Evolutionary conservation across 768 basidiomycete species (phyloP).

Genomic region (Hericium rajendrae): DNA sequence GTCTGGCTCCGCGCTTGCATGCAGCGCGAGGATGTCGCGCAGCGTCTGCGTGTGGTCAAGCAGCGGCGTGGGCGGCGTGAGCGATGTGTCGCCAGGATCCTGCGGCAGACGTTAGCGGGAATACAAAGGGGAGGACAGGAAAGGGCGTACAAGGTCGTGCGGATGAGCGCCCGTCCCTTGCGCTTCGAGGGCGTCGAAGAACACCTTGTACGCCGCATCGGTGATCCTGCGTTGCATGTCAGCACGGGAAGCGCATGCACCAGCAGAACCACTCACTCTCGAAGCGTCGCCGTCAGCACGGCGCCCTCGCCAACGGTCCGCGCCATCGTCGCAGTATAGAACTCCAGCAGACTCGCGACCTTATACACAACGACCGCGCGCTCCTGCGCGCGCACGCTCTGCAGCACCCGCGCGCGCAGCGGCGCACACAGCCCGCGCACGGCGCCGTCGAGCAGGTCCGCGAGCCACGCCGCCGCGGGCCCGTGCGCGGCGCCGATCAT

Average conservation of each 20-base stretch:
- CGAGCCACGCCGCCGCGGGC: slow-evolving; percentile 73
- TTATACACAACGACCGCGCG: slow-evolving; percentile 88
- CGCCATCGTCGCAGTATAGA: slow-evolving; percentile 88
- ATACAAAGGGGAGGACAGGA: neutral
- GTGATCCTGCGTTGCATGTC: slow-evolving; percentile 52
- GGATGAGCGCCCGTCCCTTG: slow-evolving; percentile 66
- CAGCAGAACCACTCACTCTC: slow-evolving; percentile 44
- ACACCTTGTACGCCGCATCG: slow-evolving; percentile 69
- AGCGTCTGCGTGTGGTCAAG: slow-evolving; percentile 79
- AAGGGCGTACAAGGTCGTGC: slow-evolving; percentile 41
- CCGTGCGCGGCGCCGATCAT: slow-evolving; percentile 60
- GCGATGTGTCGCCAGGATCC: slow-evolving; percentile 61
- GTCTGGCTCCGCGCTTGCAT: slow-evolving; percentile 27
- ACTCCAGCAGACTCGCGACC: slow-evolving; percentile 89
- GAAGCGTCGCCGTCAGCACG: slow-evolving; percentile 60
- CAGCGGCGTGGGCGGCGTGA: slow-evolving; percentile 67
- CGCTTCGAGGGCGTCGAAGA: slow-evolving; percentile 79
- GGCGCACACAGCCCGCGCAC: slow-evolving; percentile 81
- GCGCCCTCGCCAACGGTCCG: slow-evolving; percentile 85
- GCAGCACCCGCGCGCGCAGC: slow-evolving; percentile 76
- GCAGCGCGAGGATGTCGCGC: slow-evolving; percentile 69
- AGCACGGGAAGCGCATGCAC: neutral
- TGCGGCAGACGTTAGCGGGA: slow-evolving; percentile 16
- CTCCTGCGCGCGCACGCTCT: slow-evolving; percentile 90
- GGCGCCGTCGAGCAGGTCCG: slow-evolving; percentile 70